phyloP scores from a whole-genome alignment of 305 asterid species.

The Solanum hybrid region DNA sequence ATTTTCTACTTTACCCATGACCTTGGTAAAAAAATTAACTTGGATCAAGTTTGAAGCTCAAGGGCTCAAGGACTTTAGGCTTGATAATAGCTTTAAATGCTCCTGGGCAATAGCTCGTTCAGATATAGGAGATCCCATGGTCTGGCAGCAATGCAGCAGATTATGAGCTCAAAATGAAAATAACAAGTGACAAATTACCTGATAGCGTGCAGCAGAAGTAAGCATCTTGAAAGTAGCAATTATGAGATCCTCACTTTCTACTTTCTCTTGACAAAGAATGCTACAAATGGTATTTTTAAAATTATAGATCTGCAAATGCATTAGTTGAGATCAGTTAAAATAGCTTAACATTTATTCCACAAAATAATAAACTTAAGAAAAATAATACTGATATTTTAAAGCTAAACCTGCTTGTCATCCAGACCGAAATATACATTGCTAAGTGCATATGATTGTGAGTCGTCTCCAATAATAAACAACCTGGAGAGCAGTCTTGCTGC shows the following conservation, averaged over 20 bases:
- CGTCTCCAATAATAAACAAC: constrained; percentile 46
- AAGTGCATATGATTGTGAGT: constrained; percentile 36
- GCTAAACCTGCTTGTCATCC: constrained; percentile 74
- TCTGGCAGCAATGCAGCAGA: not conserved
- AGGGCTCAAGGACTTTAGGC: not conserved
- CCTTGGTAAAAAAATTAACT: not conserved
- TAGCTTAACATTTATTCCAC: constrained; percentile 1
- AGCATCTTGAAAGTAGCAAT: constrained; percentile 59
- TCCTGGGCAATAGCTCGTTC: not conserved
- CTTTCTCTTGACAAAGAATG: constrained; percentile 55
- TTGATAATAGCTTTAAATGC: not conserved
- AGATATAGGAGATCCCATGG: not conserved
- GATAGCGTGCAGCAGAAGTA: constrained; percentile 63
- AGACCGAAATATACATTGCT: constrained; percentile 63
- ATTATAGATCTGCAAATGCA: constrained; percentile 46
- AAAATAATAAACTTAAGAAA: constrained; percentile 1
- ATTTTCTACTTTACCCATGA: not conserved
- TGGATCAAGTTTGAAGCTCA: constrained; percentile 1
- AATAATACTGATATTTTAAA: constrained; percentile 1
- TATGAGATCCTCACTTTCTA: constrained; percentile 54
- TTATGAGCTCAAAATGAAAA: not conserved
- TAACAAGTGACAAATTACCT: constrained; percentile 34
- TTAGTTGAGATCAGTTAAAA: constrained; percentile 12
- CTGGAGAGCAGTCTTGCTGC: constrained; percentile 70
- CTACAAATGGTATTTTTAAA: constrained; percentile 47